Evolutionary conservation across 2,329 filamentous ascomycete genomes (phyloP), one percentile per base, ranked within the genome.

Genomic region (Ophiostoma piceae): DNA sequence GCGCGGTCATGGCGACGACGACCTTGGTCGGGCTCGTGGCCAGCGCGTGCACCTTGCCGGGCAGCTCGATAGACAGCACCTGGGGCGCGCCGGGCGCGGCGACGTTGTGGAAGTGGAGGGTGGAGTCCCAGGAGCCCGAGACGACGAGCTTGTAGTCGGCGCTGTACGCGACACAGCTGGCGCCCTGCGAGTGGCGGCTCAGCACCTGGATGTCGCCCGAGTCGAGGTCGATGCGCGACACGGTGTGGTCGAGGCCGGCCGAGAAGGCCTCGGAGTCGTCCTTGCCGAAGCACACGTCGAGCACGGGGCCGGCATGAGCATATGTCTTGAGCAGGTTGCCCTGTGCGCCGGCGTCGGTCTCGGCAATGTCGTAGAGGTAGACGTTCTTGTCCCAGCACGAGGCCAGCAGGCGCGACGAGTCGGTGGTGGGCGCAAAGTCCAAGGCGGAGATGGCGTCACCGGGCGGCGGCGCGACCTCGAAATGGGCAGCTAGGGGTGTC

Each of bases 381-480:
- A 96, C 88, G 78, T 92, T 88, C 79, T 89, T 92, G 80, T 98
- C 94, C 95, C 95, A 99, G 70, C 93, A 97, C 12, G 94, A 90
- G 75, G 94, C 94, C n/a, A 96, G 87, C 51, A 99, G 85, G 75
- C 89, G 90, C 69, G 84, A 87, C 2, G 89, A 85, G n/a, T 89
- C 88, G 71, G 89, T 88, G 72, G 85, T 82, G 47, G 92, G 91
- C 74, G 94, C 92, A 84, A 96, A 99, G 77, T 88, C 88, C 76
- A 98, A 83, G 32, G 92, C 85, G 66, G 94, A 96, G 76, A 98
- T 90, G 75, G 91, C 92, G 80, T 99, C 95, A 74, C 85, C 86
- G 12, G 95, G 95, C 66, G 93, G 89, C 75, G 92, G 87, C 72
- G 88, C 85, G 76, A 97, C 86, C 80, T 95, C 90, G 81, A 92